Evolutionary conservation across 306 rosid species (phyloP).

Genomic region (Gastrolobium bilobum): DNA sequence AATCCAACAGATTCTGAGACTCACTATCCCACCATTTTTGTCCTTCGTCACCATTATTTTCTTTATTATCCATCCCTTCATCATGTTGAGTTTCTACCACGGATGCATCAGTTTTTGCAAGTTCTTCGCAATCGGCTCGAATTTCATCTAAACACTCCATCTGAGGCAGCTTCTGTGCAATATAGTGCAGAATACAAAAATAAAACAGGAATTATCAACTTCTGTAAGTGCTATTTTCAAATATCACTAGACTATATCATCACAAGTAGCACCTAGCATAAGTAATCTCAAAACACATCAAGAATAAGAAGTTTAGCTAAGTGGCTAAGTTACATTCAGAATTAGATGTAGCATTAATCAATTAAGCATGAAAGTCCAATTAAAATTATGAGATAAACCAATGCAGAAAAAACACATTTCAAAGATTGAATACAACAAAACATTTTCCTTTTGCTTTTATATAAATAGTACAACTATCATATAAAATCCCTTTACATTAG

Average conservation of each 20-base stretch:
- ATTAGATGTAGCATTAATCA: no score
- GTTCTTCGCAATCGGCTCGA: conserved; percentile 54
- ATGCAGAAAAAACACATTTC: neutral
- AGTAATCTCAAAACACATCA: conserved; percentile 5
- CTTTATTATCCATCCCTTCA: conserved; percentile 51
- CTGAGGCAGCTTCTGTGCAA: conserved; percentile 42
- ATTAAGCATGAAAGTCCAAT: neutral
- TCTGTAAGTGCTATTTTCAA: conserved; percentile 19
- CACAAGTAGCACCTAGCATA: conserved; percentile 20
- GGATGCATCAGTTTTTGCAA: conserved; percentile 46
- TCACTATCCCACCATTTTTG: conserved; percentile 89
- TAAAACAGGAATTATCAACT: conserved; percentile 42
- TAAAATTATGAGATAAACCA: neutral
- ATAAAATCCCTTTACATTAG: neutral
- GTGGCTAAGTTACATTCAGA: neutral
- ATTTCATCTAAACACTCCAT: conserved; percentile 56
- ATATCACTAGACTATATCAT: conserved; percentile 9
- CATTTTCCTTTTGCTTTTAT: neutral
- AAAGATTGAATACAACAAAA: neutral
- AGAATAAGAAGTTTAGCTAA: neutral
- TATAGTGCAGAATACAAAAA: conserved; percentile 21
- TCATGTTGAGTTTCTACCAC: conserved; percentile 42
- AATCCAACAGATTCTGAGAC: conserved; percentile 80
- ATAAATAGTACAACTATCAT: conserved; percentile 6
- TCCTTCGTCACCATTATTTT: conserved; percentile 63